Base-by-base conservation (phyloP, 2,329 filamentous ascomycete species). In the Claviceps spartinae region DNA sequence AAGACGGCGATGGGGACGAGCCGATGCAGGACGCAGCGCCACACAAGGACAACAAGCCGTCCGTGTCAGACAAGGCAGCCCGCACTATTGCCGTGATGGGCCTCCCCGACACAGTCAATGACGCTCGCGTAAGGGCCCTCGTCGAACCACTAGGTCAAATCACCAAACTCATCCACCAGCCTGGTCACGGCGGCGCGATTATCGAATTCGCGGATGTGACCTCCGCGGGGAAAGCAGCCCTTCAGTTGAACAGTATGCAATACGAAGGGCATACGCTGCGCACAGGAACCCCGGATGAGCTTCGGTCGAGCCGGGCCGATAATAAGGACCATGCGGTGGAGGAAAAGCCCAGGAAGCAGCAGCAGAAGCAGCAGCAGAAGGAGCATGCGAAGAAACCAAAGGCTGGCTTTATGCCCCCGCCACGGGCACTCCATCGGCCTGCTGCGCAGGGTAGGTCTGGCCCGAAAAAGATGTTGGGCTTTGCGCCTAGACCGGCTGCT, bases 91-190 rank as follows among this genome's bases (percentile, higher is more conserved):
- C 84, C 9, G 72, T 98, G 30, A 79, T 96, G 68, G 85, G 90
- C 56, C 73, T 98, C 1, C 88, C 93, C 0, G 93, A 97, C 62
- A 97, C 90, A 0, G 81, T 97, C 61, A 96, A 94, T 57, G 88
- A 95, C 61, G 81, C 86, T 1, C 87, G 90, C 34, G 80, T 98
- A 51, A 80, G 80, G 45, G 76, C 82, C 0, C 71, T 94, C 2
- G 81, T 86, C 8, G 84, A 88, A 59, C 76, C 81, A 1, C 76
- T 83, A 45, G 89, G 88, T 0, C 67, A 75, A 1, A 74, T 96
- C 24, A 74, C 83, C 56, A 91, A 90, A 65, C 75, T 97, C 4
- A 75, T 85, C 13, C 74, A 96, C 11, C 82, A 88, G 46, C 88
- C 89, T 1, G 80, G 88, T 54, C 86, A 95, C 56, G 82, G 84